Percentiles rank a stretch among this genome's conserved stretches.
phyloP scores from a whole-genome alignment of 2,329 filamentous ascomycete species.

The Stenocarpella maydis region DNA sequence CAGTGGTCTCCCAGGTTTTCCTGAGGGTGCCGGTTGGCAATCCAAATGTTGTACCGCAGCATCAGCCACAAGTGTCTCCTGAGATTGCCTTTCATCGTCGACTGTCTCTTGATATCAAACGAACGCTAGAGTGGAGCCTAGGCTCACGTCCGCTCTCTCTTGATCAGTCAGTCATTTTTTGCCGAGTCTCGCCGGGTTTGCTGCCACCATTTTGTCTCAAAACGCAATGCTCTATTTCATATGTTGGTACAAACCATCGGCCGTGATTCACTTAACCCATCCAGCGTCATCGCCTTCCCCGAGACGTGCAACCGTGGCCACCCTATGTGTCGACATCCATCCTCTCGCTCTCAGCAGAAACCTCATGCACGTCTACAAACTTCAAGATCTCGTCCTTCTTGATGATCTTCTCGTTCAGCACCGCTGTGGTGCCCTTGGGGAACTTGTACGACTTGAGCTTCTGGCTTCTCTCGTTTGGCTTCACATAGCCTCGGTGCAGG shows the following conservation, averaged over 20 bases:
- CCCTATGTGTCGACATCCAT: constrained; percentile 73
- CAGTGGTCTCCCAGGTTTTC: too few relatives aligned
- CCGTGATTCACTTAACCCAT: constrained; percentile 16
- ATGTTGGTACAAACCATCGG: constrained; percentile 32
- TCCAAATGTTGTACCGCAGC: neutral
- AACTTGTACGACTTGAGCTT: constrained; percentile 97
- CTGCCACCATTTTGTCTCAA: constrained; percentile 6
- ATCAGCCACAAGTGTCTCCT: neutral
- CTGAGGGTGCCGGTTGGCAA: neutral
- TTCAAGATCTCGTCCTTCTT: constrained; percentile 92
- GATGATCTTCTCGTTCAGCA: constrained; percentile 95
- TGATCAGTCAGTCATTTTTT: neutral
- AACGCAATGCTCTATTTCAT: constrained; percentile 35
- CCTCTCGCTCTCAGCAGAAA: constrained; percentile 73
- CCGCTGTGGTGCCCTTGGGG: constrained; percentile 89
- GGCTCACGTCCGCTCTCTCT: neutral
- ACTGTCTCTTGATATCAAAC: neutral
- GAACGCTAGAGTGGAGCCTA: too few relatives aligned
- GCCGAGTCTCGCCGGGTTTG: neutral
- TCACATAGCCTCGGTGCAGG: constrained; percentile 90
- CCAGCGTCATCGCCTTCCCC: neutral
- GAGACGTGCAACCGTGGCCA: neutral
- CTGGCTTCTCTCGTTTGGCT: constrained; percentile 86
- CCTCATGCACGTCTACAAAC: constrained; percentile 90
- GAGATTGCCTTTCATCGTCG: neutral